Base-by-base conservation (phyloP, 2,329 filamentous ascomycete species). In the Pyricularia grisea region DNA sequence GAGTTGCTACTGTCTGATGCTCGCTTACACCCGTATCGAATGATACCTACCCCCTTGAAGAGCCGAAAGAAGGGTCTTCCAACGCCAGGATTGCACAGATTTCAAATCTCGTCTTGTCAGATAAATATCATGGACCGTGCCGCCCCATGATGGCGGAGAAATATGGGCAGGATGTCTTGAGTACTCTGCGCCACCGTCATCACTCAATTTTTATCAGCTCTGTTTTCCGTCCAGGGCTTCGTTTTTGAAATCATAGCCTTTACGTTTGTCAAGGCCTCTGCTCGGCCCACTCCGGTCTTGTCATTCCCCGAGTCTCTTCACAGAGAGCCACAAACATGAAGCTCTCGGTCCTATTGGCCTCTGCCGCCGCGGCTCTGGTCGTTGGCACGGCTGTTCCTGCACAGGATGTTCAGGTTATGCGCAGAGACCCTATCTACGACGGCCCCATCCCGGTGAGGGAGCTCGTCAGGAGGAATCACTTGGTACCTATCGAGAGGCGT, bases 401-500 rank as follows among this genome's bases (percentile, higher is more conserved):
- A 9, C 67, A 58, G 11, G 67, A 63, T 27, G 67, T 63, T 14
- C 67, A 68, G 9, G 50, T 68, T 5, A 30, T 61, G 30, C 55
- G 50, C 17, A 30, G 28, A 0, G 17, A 30, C 20, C 28, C 58
- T 3, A 7, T 61, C 28, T 27, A 30, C 23, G 50, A 58, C 66
- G 50, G 31, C 25, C 25, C 33, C 67, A 63, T 68, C 55, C 31
- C 50, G 25, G 31, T 68, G 10, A 61, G 67, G 27, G 67, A 68
- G 50, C 55, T 68, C 20, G 50, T 61, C 17, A 36, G 30, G 66
- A 67, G 36, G 11, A 60, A 60, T 42, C 36, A 60, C 3, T 30
- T 67, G 17, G 27, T 67, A n/a, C 67, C 67, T 11, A 68, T 68
- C 67, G 50, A 68, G 28, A 60, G 61, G 30, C 67, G 67, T 20